phyloP scores from a whole-genome alignment of 805 yeast species.

The Wickerhamomyces kurtzmanii region DNA sequence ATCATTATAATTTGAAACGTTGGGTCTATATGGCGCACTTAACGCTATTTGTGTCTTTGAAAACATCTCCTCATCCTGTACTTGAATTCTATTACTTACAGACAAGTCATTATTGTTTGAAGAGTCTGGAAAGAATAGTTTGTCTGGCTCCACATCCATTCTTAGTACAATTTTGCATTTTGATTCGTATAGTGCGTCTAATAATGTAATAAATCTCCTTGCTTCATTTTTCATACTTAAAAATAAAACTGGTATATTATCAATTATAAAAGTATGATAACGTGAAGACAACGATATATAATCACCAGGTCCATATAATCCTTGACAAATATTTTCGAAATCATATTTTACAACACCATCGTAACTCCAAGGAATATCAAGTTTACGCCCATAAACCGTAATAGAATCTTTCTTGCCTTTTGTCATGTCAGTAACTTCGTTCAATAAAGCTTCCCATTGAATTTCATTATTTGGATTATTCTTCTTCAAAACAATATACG shows the following conservation, averaged over 20 bases:
- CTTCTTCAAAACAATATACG: slow-evolving; percentile 24
- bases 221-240: slow-evolving; percentile 57
- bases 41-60: slow-evolving; percentile 53
- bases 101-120: slow-evolving; percentile 16
- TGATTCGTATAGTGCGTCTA: slow-evolving; percentile 64
- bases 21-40: slow-evolving; percentile 60
- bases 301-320: slow-evolving; percentile 55
- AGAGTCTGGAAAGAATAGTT: slow-evolving; percentile 54
- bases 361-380: slow-evolving; percentile 33
- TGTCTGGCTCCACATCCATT: slow-evolving; percentile 36
- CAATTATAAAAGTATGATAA: slow-evolving; percentile 46
- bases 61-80: slow-evolving; percentile 62
- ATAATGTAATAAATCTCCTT: slow-evolving; percentile 50
- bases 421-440: slow-evolving; percentile 5
- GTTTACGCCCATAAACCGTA: slow-evolving; percentile 45
- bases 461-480: slow-evolving; percentile 7
- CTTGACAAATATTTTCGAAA: slow-evolving; percentile 45
- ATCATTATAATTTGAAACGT: slow-evolving; percentile 52
- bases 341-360: slow-evolving; percentile 36
- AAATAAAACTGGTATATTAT: slow-evolving; percentile 51
- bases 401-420: slow-evolving; percentile 18
- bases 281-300: slow-evolving; percentile 57
- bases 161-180: slow-evolving; percentile 49
- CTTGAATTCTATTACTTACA: slow-evolving; percentile 27
- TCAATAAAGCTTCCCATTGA: slow-evolving; percentile 27